Evolutionary conservation across 2,329 filamentous ascomycete genomes (phyloP).

Genomic region (Grosmannia penicillata): DNA sequence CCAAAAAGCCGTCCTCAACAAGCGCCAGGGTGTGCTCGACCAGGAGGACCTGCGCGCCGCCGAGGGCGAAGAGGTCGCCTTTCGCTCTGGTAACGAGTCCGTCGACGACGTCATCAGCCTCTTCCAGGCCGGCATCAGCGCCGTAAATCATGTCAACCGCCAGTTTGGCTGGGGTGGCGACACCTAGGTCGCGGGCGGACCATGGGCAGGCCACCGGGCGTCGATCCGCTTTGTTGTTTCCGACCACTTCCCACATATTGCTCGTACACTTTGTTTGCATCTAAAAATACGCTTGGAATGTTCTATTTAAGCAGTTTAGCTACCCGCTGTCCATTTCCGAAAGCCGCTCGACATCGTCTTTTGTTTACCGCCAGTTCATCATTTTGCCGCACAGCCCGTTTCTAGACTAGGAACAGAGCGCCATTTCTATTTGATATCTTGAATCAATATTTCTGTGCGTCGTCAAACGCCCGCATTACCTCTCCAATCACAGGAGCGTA

Average conservation of each 20-base stretch:
- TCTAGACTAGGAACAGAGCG: too few relatives aligned
- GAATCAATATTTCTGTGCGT: not conserved
- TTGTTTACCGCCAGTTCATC: too few relatives aligned
- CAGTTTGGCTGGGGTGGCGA: slow-evolving; percentile 37
- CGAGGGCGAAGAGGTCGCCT: slow-evolving; percentile 22
- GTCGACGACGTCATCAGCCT: slow-evolving; percentile 26
- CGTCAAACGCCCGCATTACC: slow-evolving; percentile 49
- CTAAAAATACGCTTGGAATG: too few relatives aligned
- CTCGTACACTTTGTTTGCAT: too few relatives aligned
- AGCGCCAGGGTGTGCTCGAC: slow-evolving; percentile 38
- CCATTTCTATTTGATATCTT: not conserved
- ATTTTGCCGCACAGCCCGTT: not conserved
- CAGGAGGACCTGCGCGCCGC: slow-evolving; percentile 37
- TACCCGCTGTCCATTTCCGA: too few relatives aligned
- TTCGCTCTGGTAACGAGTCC: slow-evolving; percentile 19
- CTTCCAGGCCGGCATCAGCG: slow-evolving; percentile 31
- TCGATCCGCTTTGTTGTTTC: too few relatives aligned
- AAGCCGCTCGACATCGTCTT: too few relatives aligned
- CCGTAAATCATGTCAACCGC: slow-evolving; percentile 36
- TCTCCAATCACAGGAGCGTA: slow-evolving; percentile 50
- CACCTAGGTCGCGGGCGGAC: slow-evolving; percentile 3
- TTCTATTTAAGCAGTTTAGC: too few relatives aligned
- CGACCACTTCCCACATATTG: too few relatives aligned
- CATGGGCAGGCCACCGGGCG: too few relatives aligned
- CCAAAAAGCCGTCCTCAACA: slow-evolving; percentile 40